Conservation (phyloP, 1,139 yeast genomes). For the Komagataea norvegica region DNA sequence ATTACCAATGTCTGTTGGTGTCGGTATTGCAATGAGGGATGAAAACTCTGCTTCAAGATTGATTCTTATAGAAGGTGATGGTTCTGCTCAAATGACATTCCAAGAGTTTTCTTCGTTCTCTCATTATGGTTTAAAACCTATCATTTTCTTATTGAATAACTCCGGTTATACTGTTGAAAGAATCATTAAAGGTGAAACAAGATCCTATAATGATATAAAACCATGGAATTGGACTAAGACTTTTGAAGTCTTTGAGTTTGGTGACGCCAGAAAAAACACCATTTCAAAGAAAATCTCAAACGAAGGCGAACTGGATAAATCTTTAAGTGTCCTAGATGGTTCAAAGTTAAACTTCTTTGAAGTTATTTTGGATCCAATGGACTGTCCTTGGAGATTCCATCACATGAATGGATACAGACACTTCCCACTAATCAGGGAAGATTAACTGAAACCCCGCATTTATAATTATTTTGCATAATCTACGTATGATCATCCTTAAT, state of each 20-base stretch:
- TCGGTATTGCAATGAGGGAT: conserved; percentile 67
- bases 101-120: conserved; percentile 75
- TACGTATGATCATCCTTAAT: no score
- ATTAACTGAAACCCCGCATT: background rate
- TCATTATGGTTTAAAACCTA: conserved; percentile 56
- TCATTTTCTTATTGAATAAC: conserved; percentile 71
- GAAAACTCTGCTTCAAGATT: conserved; percentile 42
- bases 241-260: conserved; percentile 52
- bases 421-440: conserved; percentile 14
- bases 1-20: conserved; percentile 80
- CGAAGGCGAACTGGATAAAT: conserved; percentile 34
- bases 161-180: conserved; percentile 88
- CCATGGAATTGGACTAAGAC: conserved; percentile 80
- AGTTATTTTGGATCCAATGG: conserved; percentile 52
- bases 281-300: conserved; percentile 32
- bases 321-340: conserved; percentile 24
- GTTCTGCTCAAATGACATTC: conserved; percentile 88
- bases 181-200: conserved; percentile 71
- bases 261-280: conserved; percentile 45
- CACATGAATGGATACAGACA: conserved; percentile 26
- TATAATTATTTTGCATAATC: background rate
- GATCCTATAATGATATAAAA: conserved; percentile 76
- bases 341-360: conserved; percentile 51
- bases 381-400: conserved; percentile 56
- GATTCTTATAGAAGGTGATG: conserved; percentile 79